phyloP scores from a whole-genome alignment of 257 asterid genomes.

The Nyctanthes arbortristis region DNA sequence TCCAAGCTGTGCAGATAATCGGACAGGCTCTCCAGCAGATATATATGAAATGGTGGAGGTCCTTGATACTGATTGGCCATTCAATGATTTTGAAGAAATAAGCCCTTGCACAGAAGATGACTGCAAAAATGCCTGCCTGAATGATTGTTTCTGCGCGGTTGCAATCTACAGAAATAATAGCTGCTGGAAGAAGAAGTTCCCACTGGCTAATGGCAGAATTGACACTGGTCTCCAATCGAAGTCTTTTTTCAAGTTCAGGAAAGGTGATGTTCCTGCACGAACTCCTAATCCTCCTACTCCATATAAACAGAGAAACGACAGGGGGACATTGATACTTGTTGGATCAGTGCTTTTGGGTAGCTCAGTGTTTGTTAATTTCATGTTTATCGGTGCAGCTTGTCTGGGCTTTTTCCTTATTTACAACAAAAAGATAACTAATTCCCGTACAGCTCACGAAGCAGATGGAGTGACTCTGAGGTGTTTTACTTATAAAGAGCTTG shows the following conservation, averaged over 20 bases:
- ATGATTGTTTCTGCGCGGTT: conserved; percentile 60
- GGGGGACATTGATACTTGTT: conserved; percentile 26
- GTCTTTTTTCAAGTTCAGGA: conserved; percentile 51
- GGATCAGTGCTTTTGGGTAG: conserved; percentile 47
- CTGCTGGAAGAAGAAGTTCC: conserved; percentile 79
- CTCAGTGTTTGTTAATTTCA: conserved; percentile 46
- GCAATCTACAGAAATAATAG: conserved; percentile 32
- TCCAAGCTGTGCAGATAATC: conserved; percentile 35
- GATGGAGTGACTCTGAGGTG: conserved; percentile 26
- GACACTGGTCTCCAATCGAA: conserved; percentile 19
- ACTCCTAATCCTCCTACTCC: conserved; percentile 5
- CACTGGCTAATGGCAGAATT: conserved; percentile 58
- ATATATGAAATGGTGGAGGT: conserved; percentile 27
- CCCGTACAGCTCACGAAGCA: neutral
- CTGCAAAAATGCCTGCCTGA: conserved; percentile 45
- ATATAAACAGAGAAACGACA: conserved; percentile 9
- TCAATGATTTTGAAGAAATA: conserved; percentile 30
- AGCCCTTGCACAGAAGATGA: conserved; percentile 20
- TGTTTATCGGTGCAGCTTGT: conserved; percentile 30
- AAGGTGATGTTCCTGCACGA: conserved; percentile 19
- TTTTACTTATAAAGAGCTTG: conserved; percentile 43
- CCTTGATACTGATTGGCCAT: conserved; percentile 44
- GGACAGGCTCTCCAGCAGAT: conserved; percentile 7
- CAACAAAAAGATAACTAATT: conserved; percentile 10
- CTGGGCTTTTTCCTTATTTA: conserved; percentile 24